phyloP scores from a whole-genome alignment of 2,329 filamentous ascomycete genomes.

The Fusarium tuaranense region DNA sequence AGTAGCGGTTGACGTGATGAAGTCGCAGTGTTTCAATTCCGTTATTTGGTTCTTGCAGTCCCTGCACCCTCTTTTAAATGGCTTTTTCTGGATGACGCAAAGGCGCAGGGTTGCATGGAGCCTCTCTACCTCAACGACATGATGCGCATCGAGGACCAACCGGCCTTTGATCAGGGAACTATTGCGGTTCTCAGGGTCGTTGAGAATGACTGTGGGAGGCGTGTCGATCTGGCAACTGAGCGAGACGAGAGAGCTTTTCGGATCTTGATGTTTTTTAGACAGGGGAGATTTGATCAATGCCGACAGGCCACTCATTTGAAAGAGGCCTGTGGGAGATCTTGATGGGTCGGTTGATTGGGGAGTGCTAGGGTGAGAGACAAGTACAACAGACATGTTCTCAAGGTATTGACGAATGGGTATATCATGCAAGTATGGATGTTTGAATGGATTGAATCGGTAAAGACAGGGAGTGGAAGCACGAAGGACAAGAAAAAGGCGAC shows the following conservation, averaged over 20 bases:
- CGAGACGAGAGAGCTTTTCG: neutral
- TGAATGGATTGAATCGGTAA: neutral
- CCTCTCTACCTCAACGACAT: constrained; percentile 8
- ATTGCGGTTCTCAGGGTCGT: neutral
- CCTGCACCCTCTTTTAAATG: constrained; percentile 26
- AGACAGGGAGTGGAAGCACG: neutral
- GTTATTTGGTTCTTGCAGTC: constrained; percentile 27
- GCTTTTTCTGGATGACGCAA: constrained; percentile 17
- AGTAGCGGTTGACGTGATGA: neutral
- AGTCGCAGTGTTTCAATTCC: constrained; percentile 28
- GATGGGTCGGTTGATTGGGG: neutral
- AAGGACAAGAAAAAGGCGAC: neutral
- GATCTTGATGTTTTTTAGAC: neutral
- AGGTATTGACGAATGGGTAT: neutral
- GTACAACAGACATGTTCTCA: neutral
- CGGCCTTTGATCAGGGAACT: constrained; percentile 14
- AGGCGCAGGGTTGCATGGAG: constrained; percentile 14
- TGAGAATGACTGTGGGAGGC: constrained; percentile 7
- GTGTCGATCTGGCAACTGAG: constrained; percentile 24
- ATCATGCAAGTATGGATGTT: no score
- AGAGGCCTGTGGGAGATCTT: neutral
- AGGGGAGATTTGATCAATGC: constrained; percentile 20
- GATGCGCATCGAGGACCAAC: neutral
- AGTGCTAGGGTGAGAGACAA: neutral
- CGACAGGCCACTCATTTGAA: constrained; percentile 17